A percentile compares a stretch with the other conserved stretches of the same genome.
Evolutionary conservation across 2,329 filamentous ascomycete genomes (phyloP).

Genomic region (Diaporthe australafricana): DNA sequence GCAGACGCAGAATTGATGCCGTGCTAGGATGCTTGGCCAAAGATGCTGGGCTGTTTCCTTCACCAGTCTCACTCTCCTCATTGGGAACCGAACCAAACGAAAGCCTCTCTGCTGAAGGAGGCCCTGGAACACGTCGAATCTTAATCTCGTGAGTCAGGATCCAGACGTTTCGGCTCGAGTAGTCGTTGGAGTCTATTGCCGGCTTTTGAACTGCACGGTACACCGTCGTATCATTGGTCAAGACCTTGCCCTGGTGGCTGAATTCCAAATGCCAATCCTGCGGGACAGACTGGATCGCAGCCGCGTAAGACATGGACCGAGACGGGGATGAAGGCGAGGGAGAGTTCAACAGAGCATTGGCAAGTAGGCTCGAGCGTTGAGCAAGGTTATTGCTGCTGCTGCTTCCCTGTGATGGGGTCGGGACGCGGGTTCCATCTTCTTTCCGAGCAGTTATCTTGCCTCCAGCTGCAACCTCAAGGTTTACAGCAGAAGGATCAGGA

Average conservation of each 20-base stretch:
- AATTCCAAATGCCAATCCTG: conserved; percentile 99
- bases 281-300: conserved; percentile 81
- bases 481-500: conserved; percentile 89
- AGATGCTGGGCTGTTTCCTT: conserved; percentile 78
- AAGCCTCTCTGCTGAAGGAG: conserved; percentile 78
- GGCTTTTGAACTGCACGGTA: conserved; percentile 90
- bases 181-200: conserved; percentile 66
- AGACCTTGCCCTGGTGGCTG: conserved; percentile 83
- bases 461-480: conserved; percentile 86
- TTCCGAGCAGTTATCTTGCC: conserved; percentile 92
- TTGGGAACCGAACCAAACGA: conserved; percentile 68
- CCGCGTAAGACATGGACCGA: conserved; percentile 83
- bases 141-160: conserved; percentile 91
- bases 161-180: conserved; percentile 84
- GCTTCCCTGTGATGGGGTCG: conserved; percentile 76
- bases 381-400: conserved; percentile 49
- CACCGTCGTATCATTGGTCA: conserved; percentile 93
- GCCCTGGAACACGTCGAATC: conserved; percentile 87
- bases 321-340: conserved; percentile 66
- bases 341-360: conserved; percentile 54
- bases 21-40: conserved; percentile 86
- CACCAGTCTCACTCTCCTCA: conserved; percentile 62
- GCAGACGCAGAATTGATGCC: conserved; percentile 85
- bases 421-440: conserved; percentile 88
- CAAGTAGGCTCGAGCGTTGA: conserved; percentile 54